Conservation (phyloP, 164 flowering plant genomes). For the Euptelea pleiosperma region DNA sequence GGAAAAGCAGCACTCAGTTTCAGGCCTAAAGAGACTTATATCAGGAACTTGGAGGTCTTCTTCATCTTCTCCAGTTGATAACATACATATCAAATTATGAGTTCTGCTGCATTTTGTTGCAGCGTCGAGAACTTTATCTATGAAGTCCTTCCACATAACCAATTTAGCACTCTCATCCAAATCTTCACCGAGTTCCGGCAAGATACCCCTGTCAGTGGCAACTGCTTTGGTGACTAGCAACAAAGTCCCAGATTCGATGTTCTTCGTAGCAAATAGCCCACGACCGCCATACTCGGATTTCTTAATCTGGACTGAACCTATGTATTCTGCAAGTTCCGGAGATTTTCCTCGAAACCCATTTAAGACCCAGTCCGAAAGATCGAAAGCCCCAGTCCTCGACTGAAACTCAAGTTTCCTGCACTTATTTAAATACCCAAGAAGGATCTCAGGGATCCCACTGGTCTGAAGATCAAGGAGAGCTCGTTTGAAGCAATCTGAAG, state of each 20-base stretch:
- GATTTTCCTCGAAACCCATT: slow-evolving; percentile 52
- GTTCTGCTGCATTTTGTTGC: slow-evolving; percentile 38
- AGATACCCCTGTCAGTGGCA: slow-evolving; percentile 68
- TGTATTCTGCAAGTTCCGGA: slow-evolving; percentile 69
- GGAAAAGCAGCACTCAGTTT: slow-evolving; percentile 16
- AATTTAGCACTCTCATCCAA: slow-evolving; percentile 45
- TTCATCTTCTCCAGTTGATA: slow-evolving; percentile 68
- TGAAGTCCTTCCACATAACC: slow-evolving; percentile 90
- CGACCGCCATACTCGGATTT: slow-evolving; percentile 64
- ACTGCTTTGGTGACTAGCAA: slow-evolving; percentile 69
- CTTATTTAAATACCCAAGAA: slow-evolving; percentile 52
- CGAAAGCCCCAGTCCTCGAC: slow-evolving; percentile 69
- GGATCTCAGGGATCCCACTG: slow-evolving; percentile 35
- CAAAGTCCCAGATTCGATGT: slow-evolving; percentile 62
- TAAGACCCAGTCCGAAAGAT: slow-evolving; percentile 75
- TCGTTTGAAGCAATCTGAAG: slow-evolving; percentile 54
- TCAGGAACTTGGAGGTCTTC: slow-evolving; percentile 56
- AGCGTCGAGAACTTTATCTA: slow-evolving; percentile 48
- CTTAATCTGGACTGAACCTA: slow-evolving; percentile 64
- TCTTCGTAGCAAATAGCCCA: slow-evolving; percentile 66
- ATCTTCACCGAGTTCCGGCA: slow-evolving; percentile 41
- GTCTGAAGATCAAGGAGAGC: slow-evolving; percentile 49
- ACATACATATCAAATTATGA: slow-evolving; percentile 30
- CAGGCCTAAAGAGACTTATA: slow-evolving; percentile 58
- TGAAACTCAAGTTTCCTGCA: slow-evolving; percentile 67